Evolutionary conservation across 257 asterid genomes (phyloP).

Genomic region (Solanum pimpinellifolium): DNA sequence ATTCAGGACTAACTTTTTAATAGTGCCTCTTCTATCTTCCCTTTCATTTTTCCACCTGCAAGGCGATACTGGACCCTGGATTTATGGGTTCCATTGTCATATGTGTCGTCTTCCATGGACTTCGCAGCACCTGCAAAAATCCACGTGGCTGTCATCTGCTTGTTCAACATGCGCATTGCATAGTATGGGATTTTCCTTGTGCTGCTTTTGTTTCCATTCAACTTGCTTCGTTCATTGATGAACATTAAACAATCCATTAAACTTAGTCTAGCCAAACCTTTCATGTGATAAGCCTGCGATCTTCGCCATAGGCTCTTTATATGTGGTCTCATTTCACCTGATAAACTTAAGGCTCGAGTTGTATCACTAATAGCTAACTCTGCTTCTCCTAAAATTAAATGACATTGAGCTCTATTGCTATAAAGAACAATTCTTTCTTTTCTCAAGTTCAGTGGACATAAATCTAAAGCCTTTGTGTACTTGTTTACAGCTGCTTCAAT

Average conservation of each 20-base stretch:
- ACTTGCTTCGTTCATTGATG: constrained; percentile 8
- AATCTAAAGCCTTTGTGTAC: constrained; percentile 12
- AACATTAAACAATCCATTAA: constrained; percentile 23
- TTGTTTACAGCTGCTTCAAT: constrained; percentile 2
- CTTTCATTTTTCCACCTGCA: not conserved
- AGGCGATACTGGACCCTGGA: not conserved
- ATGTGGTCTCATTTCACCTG: constrained; percentile 11
- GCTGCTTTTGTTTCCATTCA: not conserved
- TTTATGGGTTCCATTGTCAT: not conserved
- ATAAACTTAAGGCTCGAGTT: constrained; percentile 23
- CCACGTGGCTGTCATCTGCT: constrained; percentile 16
- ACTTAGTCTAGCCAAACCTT: constrained; percentile 17
- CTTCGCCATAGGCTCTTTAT: constrained; percentile 28
- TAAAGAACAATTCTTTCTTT: constrained; percentile 21
- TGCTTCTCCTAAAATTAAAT: constrained; percentile 13
- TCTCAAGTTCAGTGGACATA: constrained; percentile 17
- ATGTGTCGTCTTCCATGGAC: not conserved
- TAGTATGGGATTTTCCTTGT: constrained; percentile 8
- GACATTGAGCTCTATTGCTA: constrained; percentile 27
- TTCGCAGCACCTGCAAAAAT: not conserved
- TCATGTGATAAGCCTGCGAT: constrained; percentile 31
- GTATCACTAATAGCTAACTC: constrained; percentile 18
- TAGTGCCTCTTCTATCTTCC: not conserved
- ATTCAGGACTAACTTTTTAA: not conserved
- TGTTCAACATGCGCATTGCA: constrained; percentile 18